Base-by-base conservation (phyloP, 2,329 filamentous ascomycete species). In the Truncatella angustata region DNA sequence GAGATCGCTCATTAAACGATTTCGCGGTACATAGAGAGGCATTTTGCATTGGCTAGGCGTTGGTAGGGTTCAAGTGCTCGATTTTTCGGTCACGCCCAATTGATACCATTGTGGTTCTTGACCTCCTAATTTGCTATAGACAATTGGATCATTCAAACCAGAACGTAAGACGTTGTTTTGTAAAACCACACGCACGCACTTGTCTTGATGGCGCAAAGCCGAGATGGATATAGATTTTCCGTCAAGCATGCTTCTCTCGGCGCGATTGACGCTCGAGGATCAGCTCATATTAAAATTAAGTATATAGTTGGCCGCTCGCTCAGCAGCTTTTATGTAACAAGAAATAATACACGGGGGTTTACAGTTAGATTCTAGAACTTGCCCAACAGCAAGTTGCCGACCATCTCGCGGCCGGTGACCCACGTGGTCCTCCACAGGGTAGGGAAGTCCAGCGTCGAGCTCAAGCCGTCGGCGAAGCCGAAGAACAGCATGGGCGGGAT, bases 401-500 rank as follows among this genome's bases (percentile, higher is more conserved):
- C 73, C 84, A 94, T 96, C 77, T 91, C 82, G 53, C 84, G 74
- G 2, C 76, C 91, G 1, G 91, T 95, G 54, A 93, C 78, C 58
- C 74, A 77, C 30, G 82, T 82, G n/a, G 88, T 96, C 63, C 81
- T 80, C 87, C 88, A 94, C 63, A 96, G 70, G 2, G 91, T 96
- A n/a, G 82, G 84, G 66, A 95, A 81, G 70, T 96, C 91, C 59
- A 96, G 76, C 4, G 91, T 96, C 71, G 86, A 91, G 50, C 79
- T 83, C 54, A 96, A 78, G 43, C 82, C 85, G 71, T 96, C 91
- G 57, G 90, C 88, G 69, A 87, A 93, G 54, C 91, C 91, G 70
- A 96, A 96, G 70, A 88, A 88, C 48, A 96, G 76, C 91, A 96
- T 96, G 53, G 88, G 88, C 43, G 91, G 91, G 70, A 96, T 95